Evolutionary conservation across 2,329 filamentous ascomycete genomes (phyloP), one percentile per base, ranked within the genome.

Genomic region (Curvularia spicifera): DNA sequence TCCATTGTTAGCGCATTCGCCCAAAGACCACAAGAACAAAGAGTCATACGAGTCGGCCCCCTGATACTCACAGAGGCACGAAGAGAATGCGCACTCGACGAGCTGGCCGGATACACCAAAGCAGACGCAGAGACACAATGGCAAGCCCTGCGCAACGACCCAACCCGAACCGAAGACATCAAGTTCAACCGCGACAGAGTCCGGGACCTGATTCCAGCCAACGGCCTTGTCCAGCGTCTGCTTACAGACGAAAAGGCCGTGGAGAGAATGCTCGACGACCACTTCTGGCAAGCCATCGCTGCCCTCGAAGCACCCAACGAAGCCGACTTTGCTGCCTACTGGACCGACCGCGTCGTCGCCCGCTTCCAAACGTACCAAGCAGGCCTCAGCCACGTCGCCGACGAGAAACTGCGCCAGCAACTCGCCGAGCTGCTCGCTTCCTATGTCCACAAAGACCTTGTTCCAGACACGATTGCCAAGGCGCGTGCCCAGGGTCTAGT

Each of bases 351-450:
- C 10, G 68, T 76, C 3, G 35, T 60, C 13, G 53, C 66, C 37
- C 70, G 74, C 47, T 31, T 67, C 8, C 46, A 61, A 10, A 64
- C 70, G 33, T 75, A 78, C 54, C 60, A n/a, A 5, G 56, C 67
- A 3, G 73, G 67, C 2, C 51, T 76, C 4, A 35, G 56, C 6
- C 42, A 56, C 13, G 54, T 77, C 24, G 44, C 62, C 0, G 76
- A 77, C 29, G 26, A 60, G 12, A 78, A 74, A 45, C 57, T 78
- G 1, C 66, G 59, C 28, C 66, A 66, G n/a, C 75, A 78, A 49
- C 68, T 78, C 8, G 59, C 65, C 4, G 71, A 76, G 6, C 50
- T 78, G 3, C 64, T 78, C 3, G 56, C 68, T 4, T 52, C 60
- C 4, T 72, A 78, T 48, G 29, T 73, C 10, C 59, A 63, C 15